phyloP scores from a whole-genome alignment of 169 alveolate species.

The Plasmodium sp. region DNA sequence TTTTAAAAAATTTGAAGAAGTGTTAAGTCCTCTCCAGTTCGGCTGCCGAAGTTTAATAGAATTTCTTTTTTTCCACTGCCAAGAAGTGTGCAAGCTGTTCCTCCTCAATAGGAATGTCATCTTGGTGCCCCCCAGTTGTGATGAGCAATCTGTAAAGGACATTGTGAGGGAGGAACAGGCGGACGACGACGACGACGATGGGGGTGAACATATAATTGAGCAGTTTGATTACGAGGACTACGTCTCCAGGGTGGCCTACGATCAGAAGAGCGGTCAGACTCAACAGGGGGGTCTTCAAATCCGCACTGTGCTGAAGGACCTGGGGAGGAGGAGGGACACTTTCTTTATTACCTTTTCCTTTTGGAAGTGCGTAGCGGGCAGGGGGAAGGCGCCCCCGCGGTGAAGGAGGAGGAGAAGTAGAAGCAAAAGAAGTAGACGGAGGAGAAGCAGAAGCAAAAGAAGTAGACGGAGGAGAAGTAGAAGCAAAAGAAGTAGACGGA shows the following conservation, averaged over 20 bases:
- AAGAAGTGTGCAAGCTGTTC: constrained; percentile 8
- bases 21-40: background rate
- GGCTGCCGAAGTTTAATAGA: constrained; percentile 10
- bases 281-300: background rate
- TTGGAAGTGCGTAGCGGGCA: background rate
- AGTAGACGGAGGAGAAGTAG: too few species aligned
- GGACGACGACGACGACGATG: background rate
- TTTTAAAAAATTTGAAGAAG: background rate
- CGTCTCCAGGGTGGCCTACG: background rate
- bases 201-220: background rate
- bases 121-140: constrained; percentile 5
- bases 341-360: constrained; percentile 26
- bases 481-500: too few species aligned
- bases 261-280: background rate
- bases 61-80: constrained; percentile 27
- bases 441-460: too few species aligned
- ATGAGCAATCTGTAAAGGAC: background rate
- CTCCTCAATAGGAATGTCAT: constrained; percentile 6
- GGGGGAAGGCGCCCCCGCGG: background rate
- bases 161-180: background rate
- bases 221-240: constrained; percentile 6
- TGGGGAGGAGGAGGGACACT: background rate
- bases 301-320: constrained; percentile 2
- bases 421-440: too few species aligned
- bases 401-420: background rate